Percentiles rank a stretch among this genome's conserved stretches.
These are phyloP conservation scores for Geosmithia putterillii DNA, from an alignment of 2,329 filamentous ascomycete species.

Conservation along the genomic window DNA sequence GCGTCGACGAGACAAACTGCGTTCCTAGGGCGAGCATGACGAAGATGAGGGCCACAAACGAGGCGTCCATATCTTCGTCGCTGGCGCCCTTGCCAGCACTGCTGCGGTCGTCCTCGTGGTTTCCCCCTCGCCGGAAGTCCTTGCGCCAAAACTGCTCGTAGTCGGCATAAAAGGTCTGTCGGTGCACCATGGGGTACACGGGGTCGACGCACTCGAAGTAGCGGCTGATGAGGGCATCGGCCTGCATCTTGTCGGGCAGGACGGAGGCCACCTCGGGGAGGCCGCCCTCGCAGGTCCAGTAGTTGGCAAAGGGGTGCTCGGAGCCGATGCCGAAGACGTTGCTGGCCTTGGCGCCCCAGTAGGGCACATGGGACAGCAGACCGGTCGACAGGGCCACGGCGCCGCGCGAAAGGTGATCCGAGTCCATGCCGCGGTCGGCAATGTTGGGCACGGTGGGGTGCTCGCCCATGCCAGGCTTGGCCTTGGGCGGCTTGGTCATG, in stretches of 20 bases:
- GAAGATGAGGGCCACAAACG: constrained; percentile 61
- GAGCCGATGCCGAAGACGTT: constrained; percentile 74
- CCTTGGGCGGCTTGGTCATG: constrained; percentile 46
- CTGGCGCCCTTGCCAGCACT: constrained; percentile 8
- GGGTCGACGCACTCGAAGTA: constrained; percentile 66
- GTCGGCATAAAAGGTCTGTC: constrained; percentile 63
- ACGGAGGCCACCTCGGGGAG: constrained; percentile 64
- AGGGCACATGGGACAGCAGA: constrained; percentile 61
- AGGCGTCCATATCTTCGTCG: constrained; percentile 49
- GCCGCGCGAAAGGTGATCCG: constrained; percentile 32
- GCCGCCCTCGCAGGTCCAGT: constrained; percentile 71
- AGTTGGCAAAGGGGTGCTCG: constrained; percentile 71
- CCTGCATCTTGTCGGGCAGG: constrained; percentile 62
- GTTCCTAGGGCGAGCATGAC: constrained; percentile 68
- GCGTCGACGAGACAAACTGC: constrained; percentile 55
- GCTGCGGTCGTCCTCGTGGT: too few relatives aligned
- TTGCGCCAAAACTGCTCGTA: constrained; percentile 70
- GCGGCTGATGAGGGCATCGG: constrained; percentile 52
- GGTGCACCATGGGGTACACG: constrained; percentile 70
- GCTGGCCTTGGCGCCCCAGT: constrained; percentile 56
- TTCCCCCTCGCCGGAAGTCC: constrained; percentile 1
- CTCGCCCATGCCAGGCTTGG: constrained; percentile 22
- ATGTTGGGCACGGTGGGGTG: constrained; percentile 37
- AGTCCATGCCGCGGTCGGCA: constrained; percentile 37
- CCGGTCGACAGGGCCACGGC: constrained; percentile 44